phyloP scores from a whole-genome alignment of 805 yeast genomes.

The Candida awuae region DNA sequence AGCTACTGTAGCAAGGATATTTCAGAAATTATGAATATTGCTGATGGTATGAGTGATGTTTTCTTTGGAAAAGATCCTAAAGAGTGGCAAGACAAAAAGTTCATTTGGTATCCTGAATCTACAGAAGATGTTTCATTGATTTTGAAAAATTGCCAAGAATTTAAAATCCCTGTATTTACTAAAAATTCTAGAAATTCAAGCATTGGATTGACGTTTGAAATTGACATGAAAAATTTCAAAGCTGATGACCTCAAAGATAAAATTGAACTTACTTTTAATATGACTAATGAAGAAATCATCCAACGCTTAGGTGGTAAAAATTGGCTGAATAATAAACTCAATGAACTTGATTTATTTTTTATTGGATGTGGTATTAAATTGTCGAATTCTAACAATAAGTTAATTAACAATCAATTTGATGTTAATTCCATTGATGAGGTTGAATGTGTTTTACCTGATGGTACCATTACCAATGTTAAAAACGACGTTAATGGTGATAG shows the following conservation, averaged over 20 bases:
- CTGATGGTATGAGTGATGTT: slow-evolving; percentile 18
- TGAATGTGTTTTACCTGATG: slow-evolving; percentile 25
- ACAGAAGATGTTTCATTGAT: slow-evolving; percentile 20
- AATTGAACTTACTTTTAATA: neutral
- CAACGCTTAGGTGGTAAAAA: slow-evolving; percentile 2
- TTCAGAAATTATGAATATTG: slow-evolving; percentile 14
- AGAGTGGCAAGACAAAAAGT: slow-evolving; percentile 12
- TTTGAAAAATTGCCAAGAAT: slow-evolving; percentile 21
- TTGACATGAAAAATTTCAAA: slow-evolving; percentile 15
- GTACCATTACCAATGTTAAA: slow-evolving; percentile 12
- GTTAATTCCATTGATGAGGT: slow-evolving; percentile 9
- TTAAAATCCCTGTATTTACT: slow-evolving; percentile 22
- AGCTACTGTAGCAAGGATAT: slow-evolving; percentile 18
- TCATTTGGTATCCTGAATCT: slow-evolving; percentile 17
- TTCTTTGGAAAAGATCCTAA: slow-evolving; percentile 18
- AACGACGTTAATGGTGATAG: slow-evolving; percentile 5
- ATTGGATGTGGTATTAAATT: slow-evolving; percentile 16
- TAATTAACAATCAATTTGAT: slow-evolving; percentile 12
- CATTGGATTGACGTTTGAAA: slow-evolving; percentile 10
- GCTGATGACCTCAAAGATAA: neutral
- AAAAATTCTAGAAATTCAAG: slow-evolving; percentile 1
- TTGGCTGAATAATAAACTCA: slow-evolving; percentile 1
- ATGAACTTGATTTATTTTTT: slow-evolving; percentile 17
- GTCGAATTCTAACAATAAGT: slow-evolving; percentile 1
- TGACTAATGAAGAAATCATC: slow-evolving; percentile 1